phyloP scores from a whole-genome alignment of 805 yeast genomes.

The Pichia thaimueangensis region DNA sequence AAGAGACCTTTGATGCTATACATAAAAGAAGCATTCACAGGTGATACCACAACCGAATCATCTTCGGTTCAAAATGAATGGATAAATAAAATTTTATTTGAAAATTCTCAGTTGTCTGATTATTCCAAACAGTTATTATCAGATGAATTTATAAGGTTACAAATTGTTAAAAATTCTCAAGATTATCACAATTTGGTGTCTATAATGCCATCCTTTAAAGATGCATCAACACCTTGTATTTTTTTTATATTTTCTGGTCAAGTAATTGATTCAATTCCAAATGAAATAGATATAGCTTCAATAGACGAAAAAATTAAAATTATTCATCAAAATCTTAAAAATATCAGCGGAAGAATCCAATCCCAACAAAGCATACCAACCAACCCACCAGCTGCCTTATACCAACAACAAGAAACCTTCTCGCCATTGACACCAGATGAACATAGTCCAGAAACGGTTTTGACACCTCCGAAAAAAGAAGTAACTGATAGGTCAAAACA shows the following conservation, averaged over 20 bases:
- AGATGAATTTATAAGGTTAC: conserved; percentile 35
- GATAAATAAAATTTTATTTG: conserved; percentile 12
- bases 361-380: conserved; percentile 2
- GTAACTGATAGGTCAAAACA: too few relatives aligned
- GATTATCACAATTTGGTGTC: conserved; percentile 46
- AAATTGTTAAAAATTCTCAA: conserved; percentile 33
- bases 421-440: too few relatives aligned
- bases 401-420: too few relatives aligned
- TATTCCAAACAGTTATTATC: conserved; percentile 15
- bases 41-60: conserved; percentile 17
- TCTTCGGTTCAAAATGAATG: too few relatives aligned
- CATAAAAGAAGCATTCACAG: conserved; percentile 18
- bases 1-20: conserved; percentile 37
- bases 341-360: background rate
- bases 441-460: too few relatives aligned
- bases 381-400: too few relatives aligned
- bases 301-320: conserved; percentile 23
- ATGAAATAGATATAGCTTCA: conserved; percentile 23
- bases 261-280: conserved; percentile 38
- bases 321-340: background rate
- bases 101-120: conserved; percentile 14
- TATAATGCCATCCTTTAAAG: conserved; percentile 39
- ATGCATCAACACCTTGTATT: conserved; percentile 47
- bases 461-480: too few relatives aligned
- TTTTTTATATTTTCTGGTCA: conserved; percentile 45